Evolutionary conservation across 2,329 filamentous ascomycete species (phyloP).

Genomic region (Hymenoscyphus repandus): DNA sequence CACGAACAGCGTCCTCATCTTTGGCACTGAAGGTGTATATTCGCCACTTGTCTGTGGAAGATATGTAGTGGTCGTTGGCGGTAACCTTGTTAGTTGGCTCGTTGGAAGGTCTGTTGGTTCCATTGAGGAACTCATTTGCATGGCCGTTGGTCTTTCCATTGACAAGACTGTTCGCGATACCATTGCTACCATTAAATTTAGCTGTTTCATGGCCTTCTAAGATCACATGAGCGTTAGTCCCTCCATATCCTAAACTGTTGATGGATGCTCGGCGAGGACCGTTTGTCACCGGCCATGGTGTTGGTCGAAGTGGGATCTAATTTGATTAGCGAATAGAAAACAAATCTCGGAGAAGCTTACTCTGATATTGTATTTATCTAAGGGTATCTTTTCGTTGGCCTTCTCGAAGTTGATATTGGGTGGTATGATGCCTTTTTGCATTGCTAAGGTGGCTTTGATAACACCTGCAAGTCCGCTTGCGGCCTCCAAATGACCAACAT

Average conservation of each 20-base stretch:
- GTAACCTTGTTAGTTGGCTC: background rate
- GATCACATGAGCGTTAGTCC: slow-evolving; percentile 42
- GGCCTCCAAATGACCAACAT: slow-evolving; percentile 40
- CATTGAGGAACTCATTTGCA: background rate
- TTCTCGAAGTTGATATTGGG: slow-evolving; percentile 9
- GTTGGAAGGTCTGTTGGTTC: no score
- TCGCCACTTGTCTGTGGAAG: no score
- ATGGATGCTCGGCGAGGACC: slow-evolving; percentile 16
- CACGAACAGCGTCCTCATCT: background rate
- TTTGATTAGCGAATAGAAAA: no score
- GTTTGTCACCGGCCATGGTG: slow-evolving; percentile 25
- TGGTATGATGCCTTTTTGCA: slow-evolving; percentile 21
- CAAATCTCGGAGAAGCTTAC: background rate
- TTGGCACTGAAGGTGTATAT: background rate
- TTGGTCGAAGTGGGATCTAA: background rate
- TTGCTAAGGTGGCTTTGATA: slow-evolving; percentile 38
- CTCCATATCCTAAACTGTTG: slow-evolving; percentile 37
- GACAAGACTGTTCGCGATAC: background rate
- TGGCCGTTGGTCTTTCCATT: background rate
- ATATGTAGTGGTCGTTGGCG: background rate
- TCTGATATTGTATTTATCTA: background rate
- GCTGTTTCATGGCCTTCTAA: slow-evolving; percentile 21
- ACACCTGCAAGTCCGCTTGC: slow-evolving; percentile 39
- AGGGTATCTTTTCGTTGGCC: background rate
- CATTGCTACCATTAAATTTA: background rate